A percentile compares a stretch with the other conserved stretches of the same genome.
phyloP scores from a whole-genome alignment of 129 eudicot species.

The Glebionis coronaria region DNA sequence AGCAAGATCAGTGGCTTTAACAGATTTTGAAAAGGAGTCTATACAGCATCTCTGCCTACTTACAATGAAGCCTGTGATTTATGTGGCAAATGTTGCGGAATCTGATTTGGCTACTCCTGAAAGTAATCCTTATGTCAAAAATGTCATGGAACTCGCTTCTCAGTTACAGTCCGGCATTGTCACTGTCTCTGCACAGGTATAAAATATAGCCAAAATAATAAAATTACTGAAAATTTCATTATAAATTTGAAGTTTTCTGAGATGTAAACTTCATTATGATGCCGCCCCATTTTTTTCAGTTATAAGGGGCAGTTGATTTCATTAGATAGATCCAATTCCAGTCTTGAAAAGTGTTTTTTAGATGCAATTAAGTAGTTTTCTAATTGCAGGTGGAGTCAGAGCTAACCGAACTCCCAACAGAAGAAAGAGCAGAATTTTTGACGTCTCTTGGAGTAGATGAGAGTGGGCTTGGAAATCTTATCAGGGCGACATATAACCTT shows the following conservation, averaged over 20 bases:
- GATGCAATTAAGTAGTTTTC: conserved; percentile 19
- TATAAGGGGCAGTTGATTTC: too few relatives aligned
- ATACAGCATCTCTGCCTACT: conserved; percentile 87
- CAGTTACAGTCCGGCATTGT: conserved; percentile 82
- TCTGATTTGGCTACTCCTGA: conserved; percentile 87
- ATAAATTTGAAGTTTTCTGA: background rate
- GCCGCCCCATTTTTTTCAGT: too few relatives aligned
- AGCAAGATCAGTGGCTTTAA: conserved; percentile 83
- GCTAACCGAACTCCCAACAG: conserved; percentile 85
- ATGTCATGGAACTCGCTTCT: conserved; percentile 76
- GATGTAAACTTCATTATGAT: too few relatives aligned
- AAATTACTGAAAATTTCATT: background rate
- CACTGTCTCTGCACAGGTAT: conserved; percentile 97
- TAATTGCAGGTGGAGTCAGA: conserved; percentile 84
- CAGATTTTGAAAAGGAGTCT: conserved; percentile 76
- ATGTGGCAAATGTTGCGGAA: conserved; percentile 93
- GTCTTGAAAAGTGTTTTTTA: background rate
- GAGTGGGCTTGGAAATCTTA: conserved; percentile 97
- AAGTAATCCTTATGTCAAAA: conserved; percentile 74
- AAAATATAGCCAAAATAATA: background rate
- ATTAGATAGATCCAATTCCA: too few relatives aligned
- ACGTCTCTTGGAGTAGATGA: conserved; percentile 85
- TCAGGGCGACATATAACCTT: conserved; percentile 84
- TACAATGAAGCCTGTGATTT: conserved; percentile 91
- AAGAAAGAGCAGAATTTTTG: conserved; percentile 83